Evolutionary conservation across 768 basidiomycete genomes (phyloP), one percentile per base, ranked within the genome.

Genomic region (Coprinopsis marcescibilis): DNA sequence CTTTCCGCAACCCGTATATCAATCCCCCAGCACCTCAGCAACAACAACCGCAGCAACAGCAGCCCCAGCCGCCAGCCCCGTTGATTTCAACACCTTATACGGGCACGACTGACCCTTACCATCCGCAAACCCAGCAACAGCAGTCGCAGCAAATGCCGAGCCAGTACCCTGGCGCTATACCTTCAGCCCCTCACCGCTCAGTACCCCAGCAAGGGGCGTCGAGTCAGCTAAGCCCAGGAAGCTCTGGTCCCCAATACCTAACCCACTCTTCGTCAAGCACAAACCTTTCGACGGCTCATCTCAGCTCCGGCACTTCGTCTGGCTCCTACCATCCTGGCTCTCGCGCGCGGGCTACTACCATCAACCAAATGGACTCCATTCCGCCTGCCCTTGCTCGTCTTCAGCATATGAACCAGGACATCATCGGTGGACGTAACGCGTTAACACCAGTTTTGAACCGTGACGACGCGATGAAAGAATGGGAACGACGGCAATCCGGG

Each of bases 381-480:
- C 96, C 96, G 23, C 90, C 95, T 17, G 94, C 95, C 32, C 72
- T 99, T 20, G 92, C 91, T 19, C 77, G 90, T 26, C 65, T 94
- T 52, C 85, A 89, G 45, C 89, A 91, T 23, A 90, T 91, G 85
- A 88, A 87, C 51, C 82, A 85, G 65, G 87, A 85, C 63, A 80
- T 82, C 57, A 84, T 83, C 54, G 78, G 70, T 41, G 80, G 82
- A 32, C 74, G 90, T 45, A 89, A 90, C 56, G 86, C 89, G 17
- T 63, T 96, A 63, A 96, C 92, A 12, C 95, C 95, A 2, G 93
- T 96, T 24, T 67, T 98, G 53, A 94, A 95, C 56, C 77, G 95
- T 43, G 95, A 98, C 54, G 95, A 99, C 52, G 86, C 89, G 35
- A 86, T 91, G 72, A 80, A 85, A 34, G 95, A 97, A 66, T 98